These are phyloP conservation scores for Chlamydomonas sp. DNA, from an alignment of 139 green algal species.

Conservation along the genomic window DNA sequence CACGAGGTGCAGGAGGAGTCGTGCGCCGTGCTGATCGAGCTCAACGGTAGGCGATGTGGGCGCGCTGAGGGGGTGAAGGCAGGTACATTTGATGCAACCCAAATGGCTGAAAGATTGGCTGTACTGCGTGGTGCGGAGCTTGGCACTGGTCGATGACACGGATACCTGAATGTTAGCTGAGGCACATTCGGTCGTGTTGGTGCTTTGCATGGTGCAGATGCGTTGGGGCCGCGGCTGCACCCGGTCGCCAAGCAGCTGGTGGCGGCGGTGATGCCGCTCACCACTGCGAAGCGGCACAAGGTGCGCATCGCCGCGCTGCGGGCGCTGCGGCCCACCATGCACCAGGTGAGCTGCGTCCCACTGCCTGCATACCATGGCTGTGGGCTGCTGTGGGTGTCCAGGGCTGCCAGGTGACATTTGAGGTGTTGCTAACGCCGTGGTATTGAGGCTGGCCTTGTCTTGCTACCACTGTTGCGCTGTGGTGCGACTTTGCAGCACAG, in stretches of 20 bases:
- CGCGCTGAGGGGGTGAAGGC: too few relatives aligned
- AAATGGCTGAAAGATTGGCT: neutral
- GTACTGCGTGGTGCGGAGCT: neutral
- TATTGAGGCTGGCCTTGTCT: too few relatives aligned
- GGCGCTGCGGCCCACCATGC: conserved; percentile 60
- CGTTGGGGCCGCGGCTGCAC: conserved; percentile 61
- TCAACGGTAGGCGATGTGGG: conserved; percentile 53
- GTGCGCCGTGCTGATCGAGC: conserved; percentile 43
- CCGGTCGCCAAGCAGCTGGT: conserved; percentile 66
- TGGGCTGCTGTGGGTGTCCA: too few relatives aligned
- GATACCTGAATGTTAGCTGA: too few relatives aligned
- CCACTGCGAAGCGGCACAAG: conserved; percentile 61
- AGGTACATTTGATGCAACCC: too few relatives aligned
- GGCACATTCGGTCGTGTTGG: too few relatives aligned
- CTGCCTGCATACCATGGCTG: too few relatives aligned
- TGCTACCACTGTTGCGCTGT: too few relatives aligned
- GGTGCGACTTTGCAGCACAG: too few relatives aligned
- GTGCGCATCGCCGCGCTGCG: conserved; percentile 69
- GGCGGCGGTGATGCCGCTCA: conserved; percentile 66
- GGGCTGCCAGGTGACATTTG: too few relatives aligned
- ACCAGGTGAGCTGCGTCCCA: conserved; percentile 43
- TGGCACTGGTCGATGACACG: neutral
- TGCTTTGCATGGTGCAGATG: conserved; percentile 35
- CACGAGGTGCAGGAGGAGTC: conserved; percentile 62
- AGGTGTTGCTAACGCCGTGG: too few relatives aligned